Evolutionary conservation across 2,329 filamentous ascomycete species (phyloP), one percentile per base, ranked within the genome.

Genomic region (Helicocarpus griseus): DNA sequence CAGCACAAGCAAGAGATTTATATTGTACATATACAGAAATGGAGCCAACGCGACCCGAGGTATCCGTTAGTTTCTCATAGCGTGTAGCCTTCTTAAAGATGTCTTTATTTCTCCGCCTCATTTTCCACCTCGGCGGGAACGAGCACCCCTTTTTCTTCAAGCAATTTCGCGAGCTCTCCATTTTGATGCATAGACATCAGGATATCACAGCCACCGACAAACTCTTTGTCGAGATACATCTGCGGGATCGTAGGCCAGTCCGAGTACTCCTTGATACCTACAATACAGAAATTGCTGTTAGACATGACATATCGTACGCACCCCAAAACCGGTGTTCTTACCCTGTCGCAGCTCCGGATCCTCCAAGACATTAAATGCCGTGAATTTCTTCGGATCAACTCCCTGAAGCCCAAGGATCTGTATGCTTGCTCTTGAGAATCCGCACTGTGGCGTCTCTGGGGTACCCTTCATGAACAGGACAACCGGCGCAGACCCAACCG

Each of bases 391-490:
- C 14, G 93, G 93, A 73, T 97, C 87, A 56, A 98, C 89, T 57
- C 93, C 93, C 73, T 98, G 91, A 63, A 96, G 73, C 53, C 91
- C 89, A 57, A 98, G 77, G 63, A 98, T 90, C 77, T 97, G 90
- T 67, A 98, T 95, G 67, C 81, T 89, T 50, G 91, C 91, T 62
- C 90, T 82, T 53, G 91, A 97, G 77, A 96, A 98, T 43, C 93
- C 93, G 72, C 93, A 98, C 71, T 96, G 90, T 19, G 93, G 93
- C 55, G 82, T 88, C 73, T 96, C 90, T 53, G 93, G 93, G 1
- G 93, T 97, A 54, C 93, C 93, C 77, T 98, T 98, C 93, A 98
- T 98, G 77, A 98, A 98, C 52, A 98, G 78, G 1, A 98, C 93
- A 0, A 98, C 91, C 2, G 91, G 91, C 0, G 90, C 86, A 0